phyloP scores from a whole-genome alignment of 805 yeast species.

The Candida tammaniensis region DNA sequence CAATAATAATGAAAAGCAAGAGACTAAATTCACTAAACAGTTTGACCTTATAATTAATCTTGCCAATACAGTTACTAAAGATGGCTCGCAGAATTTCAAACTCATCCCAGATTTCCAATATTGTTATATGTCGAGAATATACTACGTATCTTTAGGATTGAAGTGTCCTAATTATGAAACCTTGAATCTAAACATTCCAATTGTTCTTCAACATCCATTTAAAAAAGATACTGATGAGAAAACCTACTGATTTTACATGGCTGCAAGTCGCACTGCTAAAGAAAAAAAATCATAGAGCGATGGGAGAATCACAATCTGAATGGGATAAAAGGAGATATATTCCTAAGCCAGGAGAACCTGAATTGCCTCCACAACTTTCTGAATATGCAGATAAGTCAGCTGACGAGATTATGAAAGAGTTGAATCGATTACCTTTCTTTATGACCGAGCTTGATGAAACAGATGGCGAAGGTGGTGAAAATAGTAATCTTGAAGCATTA shows the following conservation, averaged over 20 bases:
- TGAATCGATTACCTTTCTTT: slow-evolving; percentile 86
- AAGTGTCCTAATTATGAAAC: slow-evolving; percentile 23
- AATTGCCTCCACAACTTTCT: slow-evolving; percentile 77
- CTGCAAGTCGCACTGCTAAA: too few relatives aligned
- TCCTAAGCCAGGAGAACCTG: slow-evolving; percentile 62
- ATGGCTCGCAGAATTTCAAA: slow-evolving; percentile 24
- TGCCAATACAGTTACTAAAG: slow-evolving; percentile 6
- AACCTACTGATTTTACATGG: too few relatives aligned
- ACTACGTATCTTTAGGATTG: slow-evolving; percentile 26
- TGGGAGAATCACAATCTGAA: slow-evolving; percentile 26
- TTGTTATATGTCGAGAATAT: slow-evolving; percentile 32
- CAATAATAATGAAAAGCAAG: neutral
- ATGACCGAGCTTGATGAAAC: slow-evolving; percentile 83
- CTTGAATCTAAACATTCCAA: slow-evolving; percentile 23
- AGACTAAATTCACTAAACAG: slow-evolving; percentile 5
- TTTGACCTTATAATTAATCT: slow-evolving; percentile 21
- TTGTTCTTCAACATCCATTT: slow-evolving; percentile 21
- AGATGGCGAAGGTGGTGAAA: slow-evolving; percentile 75
- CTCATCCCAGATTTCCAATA: slow-evolving; percentile 39
- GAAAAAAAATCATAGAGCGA: too few relatives aligned
- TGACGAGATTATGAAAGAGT: slow-evolving; percentile 73
- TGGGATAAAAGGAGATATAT: slow-evolving; percentile 41
- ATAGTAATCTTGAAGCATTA: slow-evolving; percentile 77
- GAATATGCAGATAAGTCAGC: slow-evolving; percentile 60
- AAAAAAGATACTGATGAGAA: too few relatives aligned